Evolutionary conservation across 1,139 yeast species (phyloP).

Genomic region (Pichia sp.): DNA sequence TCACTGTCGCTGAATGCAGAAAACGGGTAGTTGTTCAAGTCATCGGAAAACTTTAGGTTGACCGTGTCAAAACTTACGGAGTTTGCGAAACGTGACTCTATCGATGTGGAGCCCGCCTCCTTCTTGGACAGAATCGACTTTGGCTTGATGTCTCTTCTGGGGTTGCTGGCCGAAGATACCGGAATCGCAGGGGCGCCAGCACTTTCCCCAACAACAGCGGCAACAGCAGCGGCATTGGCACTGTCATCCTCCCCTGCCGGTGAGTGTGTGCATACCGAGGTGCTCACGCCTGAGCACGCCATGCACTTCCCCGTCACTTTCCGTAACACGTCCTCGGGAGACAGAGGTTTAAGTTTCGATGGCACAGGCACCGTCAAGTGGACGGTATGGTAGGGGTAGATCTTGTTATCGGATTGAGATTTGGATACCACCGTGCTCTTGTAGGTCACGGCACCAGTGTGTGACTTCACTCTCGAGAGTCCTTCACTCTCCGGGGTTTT

Average conservation of each 20-base stretch:
- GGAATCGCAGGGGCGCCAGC: background rate
- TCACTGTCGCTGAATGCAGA: constrained; percentile 10
- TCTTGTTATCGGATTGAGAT: constrained; percentile 9
- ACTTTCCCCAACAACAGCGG: background rate
- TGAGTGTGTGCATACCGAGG: constrained; percentile 7
- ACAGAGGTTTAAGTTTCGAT: constrained; percentile 21
- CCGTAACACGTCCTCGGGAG: constrained; percentile 18
- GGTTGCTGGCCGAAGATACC: background rate
- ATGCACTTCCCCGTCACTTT: constrained; percentile 15
- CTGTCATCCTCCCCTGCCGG: background rate
- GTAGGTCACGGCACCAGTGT: constrained; percentile 2
- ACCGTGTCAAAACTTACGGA: constrained; percentile 40
- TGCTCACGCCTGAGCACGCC: constrained; percentile 6
- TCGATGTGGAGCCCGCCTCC: constrained; percentile 2
- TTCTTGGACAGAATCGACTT: constrained; percentile 15
- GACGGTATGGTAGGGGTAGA: constrained; percentile 23
- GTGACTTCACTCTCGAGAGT: constrained; percentile 10
- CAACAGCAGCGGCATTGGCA: too few relatives aligned
- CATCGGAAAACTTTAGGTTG: constrained; percentile 33
- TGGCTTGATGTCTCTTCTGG: background rate
- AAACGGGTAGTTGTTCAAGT: constrained; percentile 17
- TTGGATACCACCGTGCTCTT: constrained; percentile 1
- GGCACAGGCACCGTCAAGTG: constrained; percentile 19
- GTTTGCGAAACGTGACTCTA: constrained; percentile 15
- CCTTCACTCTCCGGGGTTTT: constrained; percentile 12